A percentile compares a stretch with the other conserved stretches of the same genome.
phyloP scores from a whole-genome alignment of 2,329 filamentous ascomycete species.

The Aspergillus fumigatus region DNA sequence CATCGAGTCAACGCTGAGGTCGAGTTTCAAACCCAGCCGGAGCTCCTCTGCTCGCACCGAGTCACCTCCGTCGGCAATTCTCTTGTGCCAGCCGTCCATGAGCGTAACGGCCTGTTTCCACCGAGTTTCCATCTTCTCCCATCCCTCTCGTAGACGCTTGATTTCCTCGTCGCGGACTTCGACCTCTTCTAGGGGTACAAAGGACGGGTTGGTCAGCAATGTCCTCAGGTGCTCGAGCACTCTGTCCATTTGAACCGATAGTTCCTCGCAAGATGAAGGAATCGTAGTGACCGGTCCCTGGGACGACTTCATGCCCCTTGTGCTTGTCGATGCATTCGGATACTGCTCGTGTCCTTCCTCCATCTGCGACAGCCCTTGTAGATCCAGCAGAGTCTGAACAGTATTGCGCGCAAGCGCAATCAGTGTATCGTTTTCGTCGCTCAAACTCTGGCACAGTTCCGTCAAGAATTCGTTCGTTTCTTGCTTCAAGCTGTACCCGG shows the following conservation, averaged over 20 bases:
- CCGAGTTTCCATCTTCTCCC: constrained; percentile 87
- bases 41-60: constrained; percentile 42
- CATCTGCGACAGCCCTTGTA: constrained; percentile 48
- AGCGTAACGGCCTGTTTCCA: constrained; percentile 87
- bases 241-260: constrained; percentile 68
- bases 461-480: constrained; percentile 93
- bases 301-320: constrained; percentile 18
- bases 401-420: constrained; percentile 68
- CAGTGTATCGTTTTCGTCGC: constrained; percentile 86
- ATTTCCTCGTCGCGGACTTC: constrained; percentile 92
- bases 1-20: constrained; percentile 28
- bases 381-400: constrained; percentile 60
- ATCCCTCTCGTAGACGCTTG: constrained; percentile 71
- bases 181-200: constrained; percentile 92
- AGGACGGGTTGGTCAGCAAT: constrained; percentile 90
- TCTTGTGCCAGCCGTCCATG: constrained; percentile 86
- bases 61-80: constrained; percentile 54
- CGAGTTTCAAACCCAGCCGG: constrained; percentile 40
- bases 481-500: constrained; percentile 65
- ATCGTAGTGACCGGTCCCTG: constrained; percentile 38
- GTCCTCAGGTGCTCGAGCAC: constrained; percentile 77
- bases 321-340: constrained; percentile 22
- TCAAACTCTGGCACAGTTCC: constrained; percentile 73
- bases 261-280: constrained; percentile 60
- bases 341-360: constrained; percentile 26